Conservation (phyloP, 2,329 filamentous ascomycete species). For the Ascochyta lentis region DNA sequence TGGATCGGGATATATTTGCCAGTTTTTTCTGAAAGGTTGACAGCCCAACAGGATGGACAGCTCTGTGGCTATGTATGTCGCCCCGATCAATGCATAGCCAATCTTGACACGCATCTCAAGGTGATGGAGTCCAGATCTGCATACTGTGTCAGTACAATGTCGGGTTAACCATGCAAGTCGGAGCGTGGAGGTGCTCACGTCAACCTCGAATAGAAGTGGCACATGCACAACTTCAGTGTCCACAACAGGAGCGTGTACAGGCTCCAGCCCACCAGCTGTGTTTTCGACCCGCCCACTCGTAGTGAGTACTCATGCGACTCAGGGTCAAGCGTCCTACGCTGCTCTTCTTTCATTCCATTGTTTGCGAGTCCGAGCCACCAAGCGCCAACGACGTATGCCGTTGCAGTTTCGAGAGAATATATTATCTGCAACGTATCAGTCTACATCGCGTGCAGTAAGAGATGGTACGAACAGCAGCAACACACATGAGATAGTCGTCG, state of each 20-base stretch:
- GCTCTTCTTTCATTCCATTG: conserved; percentile 44
- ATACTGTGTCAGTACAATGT: conserved; percentile 6
- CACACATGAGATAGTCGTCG: conserved; percentile 66
- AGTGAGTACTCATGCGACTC: conserved; percentile 55
- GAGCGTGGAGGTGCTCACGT: conserved; percentile 7
- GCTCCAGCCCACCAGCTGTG: conserved; percentile 62
- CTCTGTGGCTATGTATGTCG: conserved; percentile 59
- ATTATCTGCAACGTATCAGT: conserved; percentile 50
- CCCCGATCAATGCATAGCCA: conserved; percentile 58
- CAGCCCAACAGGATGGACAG: conserved; percentile 61
- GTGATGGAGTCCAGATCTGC: conserved; percentile 14
- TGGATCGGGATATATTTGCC: conserved; percentile 66
- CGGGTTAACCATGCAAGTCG: neutral
- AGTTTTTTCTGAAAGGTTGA: conserved; percentile 60
- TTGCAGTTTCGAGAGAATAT: conserved; percentile 59
- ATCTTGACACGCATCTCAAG: conserved; percentile 48
- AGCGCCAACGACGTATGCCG: conserved; percentile 59
- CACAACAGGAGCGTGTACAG: conserved; percentile 61
- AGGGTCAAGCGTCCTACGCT: conserved; percentile 56
- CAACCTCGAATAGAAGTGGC: conserved; percentile 63
- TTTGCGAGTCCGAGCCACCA: conserved; percentile 58
- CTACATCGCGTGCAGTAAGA: neutral
- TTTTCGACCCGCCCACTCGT: conserved; percentile 62
- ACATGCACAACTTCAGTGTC: conserved; percentile 62
- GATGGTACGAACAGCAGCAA: conserved; percentile 56